These are phyloP conservation scores for Corinectria fuckeliana DNA, from an alignment of 2,329 filamentous ascomycete genomes.

Conservation along the genomic window DNA sequence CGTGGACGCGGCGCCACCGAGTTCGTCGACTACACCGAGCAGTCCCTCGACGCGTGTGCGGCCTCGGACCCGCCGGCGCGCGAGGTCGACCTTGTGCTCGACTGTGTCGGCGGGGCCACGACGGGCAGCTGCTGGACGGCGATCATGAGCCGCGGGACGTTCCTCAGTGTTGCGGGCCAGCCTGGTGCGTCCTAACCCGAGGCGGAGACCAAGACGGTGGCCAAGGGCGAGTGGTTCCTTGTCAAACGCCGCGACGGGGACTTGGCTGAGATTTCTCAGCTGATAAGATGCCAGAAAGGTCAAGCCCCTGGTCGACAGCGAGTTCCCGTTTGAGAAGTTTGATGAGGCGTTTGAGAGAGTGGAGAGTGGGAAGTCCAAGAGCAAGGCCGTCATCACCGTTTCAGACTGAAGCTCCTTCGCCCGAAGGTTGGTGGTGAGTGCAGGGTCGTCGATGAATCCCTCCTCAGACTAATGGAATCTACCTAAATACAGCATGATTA, in stretches of 20 bases:
- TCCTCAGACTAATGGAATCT: not conserved
- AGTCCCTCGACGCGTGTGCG: constrained; percentile 42
- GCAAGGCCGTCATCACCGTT: constrained; percentile 50
- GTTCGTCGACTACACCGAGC: constrained; percentile 45
- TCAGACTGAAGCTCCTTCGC: not conserved
- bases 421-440: not conserved
- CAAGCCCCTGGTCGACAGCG: constrained; percentile 47
- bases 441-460: not conserved
- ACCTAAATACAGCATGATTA: not conserved
- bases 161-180: constrained; percentile 43
- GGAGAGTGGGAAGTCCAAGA: constrained; percentile 43
- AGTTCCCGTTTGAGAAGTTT: constrained; percentile 47
- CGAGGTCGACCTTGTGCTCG: constrained; percentile 45
- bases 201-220: constrained; percentile 36
- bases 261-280: constrained; percentile 41
- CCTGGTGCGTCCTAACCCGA: constrained; percentile 42
- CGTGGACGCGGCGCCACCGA: constrained; percentile 45
- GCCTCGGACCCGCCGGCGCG: constrained; percentile 31
- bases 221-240: constrained; percentile 45
- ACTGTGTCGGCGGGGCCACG: constrained; percentile 46
- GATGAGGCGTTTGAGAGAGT: constrained; percentile 47
- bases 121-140: constrained; percentile 44
- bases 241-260: constrained; percentile 46
- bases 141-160: constrained; percentile 42
- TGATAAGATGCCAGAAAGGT: constrained; percentile 44